These are phyloP conservation scores for Saturnispora ahearnii DNA, from an alignment of 805 yeast species.

Conservation along the genomic window DNA sequence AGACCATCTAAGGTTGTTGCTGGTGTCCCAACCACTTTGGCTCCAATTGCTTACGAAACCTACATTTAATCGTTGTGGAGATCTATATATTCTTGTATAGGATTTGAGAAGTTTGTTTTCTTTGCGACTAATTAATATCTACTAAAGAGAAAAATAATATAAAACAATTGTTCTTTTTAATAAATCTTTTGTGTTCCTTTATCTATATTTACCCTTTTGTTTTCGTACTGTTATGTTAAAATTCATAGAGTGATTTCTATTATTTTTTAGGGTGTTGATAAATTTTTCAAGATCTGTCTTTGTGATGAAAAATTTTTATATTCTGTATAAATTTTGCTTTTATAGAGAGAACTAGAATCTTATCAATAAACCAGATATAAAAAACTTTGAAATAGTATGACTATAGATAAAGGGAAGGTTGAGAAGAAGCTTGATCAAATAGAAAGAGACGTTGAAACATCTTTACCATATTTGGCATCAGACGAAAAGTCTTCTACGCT, in stretches of 20 bases:
- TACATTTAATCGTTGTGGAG: constrained; percentile 55
- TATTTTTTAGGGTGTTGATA: no score
- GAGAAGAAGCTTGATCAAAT: constrained; percentile 16
- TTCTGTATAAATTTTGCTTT: not conserved
- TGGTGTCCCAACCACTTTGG: constrained; percentile 91
- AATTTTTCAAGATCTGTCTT: not conserved
- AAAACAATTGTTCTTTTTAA: not conserved
- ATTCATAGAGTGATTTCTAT: not conserved
- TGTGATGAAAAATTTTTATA: constrained; percentile 4
- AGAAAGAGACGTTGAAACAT: constrained; percentile 44
- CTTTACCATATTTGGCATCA: constrained; percentile 54
- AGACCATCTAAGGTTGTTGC: constrained; percentile 84
- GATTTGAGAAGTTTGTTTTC: constrained; percentile 1
- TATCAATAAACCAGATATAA: not conserved
- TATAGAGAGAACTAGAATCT: not conserved
- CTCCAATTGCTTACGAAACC: constrained; percentile 99
- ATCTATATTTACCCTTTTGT: not conserved
- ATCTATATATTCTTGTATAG: constrained; percentile 7
- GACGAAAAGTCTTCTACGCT: constrained; percentile 61
- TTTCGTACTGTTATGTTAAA: not conserved
- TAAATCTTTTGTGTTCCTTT: not conserved
- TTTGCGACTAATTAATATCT: constrained; percentile 5
- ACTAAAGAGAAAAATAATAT: not conserved
- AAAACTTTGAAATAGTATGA: not conserved
- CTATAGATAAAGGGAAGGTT: constrained; percentile 3